Percentiles rank a stretch among this genome's conserved stretches.
Evolutionary conservation across 208 protist genomes (phyloP).

Genomic region (Giardia muris): DNA sequence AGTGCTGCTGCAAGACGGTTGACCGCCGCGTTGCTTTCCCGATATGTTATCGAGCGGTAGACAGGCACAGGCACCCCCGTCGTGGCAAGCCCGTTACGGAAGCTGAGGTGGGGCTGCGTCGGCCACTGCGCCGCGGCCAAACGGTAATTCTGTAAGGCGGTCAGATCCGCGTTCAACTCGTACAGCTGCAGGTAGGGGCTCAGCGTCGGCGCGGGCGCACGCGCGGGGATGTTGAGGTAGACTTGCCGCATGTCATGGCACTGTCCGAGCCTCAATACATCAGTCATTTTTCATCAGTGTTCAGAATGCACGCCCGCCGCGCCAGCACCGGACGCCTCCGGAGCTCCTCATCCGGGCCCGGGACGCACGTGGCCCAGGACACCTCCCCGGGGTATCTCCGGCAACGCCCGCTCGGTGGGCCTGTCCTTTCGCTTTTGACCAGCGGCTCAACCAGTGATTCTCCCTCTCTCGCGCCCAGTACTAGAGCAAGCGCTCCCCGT

Average conservation of each 20-base stretch:
- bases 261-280: no score
- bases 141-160: not conserved
- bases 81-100: not conserved
- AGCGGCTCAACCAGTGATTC: no score
- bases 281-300: no score
- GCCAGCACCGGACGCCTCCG: no score
- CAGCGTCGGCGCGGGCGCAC: not conserved
- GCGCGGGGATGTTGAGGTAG: not conserved
- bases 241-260: not conserved
- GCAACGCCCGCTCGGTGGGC: no score
- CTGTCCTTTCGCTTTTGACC: no score
- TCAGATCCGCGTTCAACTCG: not conserved
- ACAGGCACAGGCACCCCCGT: not conserved
- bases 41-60: not conserved
- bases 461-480: no score
- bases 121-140: not conserved
- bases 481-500: no score
- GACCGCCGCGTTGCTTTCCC: not conserved
- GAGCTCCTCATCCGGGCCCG: no score
- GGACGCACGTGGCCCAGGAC: no score
- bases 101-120: not conserved
- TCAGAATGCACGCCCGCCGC: no score
- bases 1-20: not conserved
- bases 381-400: no score
- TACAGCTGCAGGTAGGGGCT: not conserved